phyloP scores from a whole-genome alignment of 1,139 yeast species.

The Hemisphaericaspora lyxosophila region DNA sequence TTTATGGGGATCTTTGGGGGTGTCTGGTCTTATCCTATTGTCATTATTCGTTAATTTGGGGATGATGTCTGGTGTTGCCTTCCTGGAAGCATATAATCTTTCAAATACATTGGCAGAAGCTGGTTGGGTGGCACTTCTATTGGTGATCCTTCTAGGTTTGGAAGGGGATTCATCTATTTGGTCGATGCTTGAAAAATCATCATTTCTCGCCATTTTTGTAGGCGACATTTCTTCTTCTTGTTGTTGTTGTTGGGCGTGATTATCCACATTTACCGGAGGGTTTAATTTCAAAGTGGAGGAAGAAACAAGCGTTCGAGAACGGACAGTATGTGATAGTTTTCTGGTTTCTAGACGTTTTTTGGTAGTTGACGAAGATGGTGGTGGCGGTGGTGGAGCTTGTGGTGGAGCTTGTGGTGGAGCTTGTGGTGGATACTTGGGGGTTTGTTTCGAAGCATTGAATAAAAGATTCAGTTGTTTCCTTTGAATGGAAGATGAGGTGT shows the following conservation, averaged over 20 bases:
- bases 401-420: conserved; percentile 1
- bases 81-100: conserved; percentile 11
- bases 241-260: not conserved
- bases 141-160: conserved; percentile 10
- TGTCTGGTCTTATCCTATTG: conserved; percentile 1
- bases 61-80: not conserved
- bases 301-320: conserved; percentile 18
- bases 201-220: conserved; percentile 5
- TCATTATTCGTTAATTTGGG: conserved; percentile 2
- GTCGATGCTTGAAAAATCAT: too few species aligned
- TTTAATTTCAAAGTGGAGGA: not conserved
- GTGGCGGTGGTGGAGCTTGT: conserved; percentile 4
- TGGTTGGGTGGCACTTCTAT: conserved; percentile 12
- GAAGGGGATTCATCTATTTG: conserved; percentile 9
- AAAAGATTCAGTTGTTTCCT: conserved; percentile 19
- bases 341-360: conserved; percentile 22
- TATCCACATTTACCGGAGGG: not conserved
- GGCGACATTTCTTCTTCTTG: conserved; percentile 5
- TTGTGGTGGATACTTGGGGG: conserved; percentile 4
- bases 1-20: conserved; percentile 1
- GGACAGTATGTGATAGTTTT: conserved; percentile 17
- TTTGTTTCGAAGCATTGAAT: not conserved
- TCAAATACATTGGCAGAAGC: conserved; percentile 11
- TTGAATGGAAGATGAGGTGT: conserved; percentile 36
- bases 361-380: conserved; percentile 6